A percentile compares a stretch with the other conserved stretches of the same genome.
These are phyloP conservation scores for Suhomyces xylopsoci DNA, from an alignment of 805 yeast species.

Conservation along the genomic window DNA sequence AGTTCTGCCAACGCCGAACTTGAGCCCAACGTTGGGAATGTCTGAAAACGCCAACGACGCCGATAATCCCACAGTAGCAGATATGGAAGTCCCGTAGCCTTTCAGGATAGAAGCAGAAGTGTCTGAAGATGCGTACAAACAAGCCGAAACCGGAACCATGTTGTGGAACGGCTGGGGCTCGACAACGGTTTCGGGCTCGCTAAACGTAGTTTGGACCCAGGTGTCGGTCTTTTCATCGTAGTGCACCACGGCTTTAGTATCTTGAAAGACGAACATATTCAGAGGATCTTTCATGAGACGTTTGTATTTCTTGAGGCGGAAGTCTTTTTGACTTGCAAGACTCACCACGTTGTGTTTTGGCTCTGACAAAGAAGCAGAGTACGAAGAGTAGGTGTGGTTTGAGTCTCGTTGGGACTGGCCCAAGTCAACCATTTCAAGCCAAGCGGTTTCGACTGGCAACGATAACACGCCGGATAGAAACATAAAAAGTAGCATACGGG, in stretches of 20 bases:
- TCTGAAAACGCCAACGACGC: background rate
- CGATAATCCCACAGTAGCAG: background rate
- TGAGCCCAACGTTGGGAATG: background rate
- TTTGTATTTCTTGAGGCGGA: background rate
- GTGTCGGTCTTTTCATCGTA: background rate
- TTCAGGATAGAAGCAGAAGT: constrained; percentile 1
- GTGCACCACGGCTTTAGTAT: constrained; percentile 1
- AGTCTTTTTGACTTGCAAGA: background rate
- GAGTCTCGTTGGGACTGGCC: background rate
- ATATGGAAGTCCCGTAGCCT: background rate
- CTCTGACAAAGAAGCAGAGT: background rate
- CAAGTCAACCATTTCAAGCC: background rate
- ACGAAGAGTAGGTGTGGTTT: background rate
- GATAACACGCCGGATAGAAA: background rate
- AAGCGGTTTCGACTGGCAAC: background rate
- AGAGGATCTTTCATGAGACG: background rate
- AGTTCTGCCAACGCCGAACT: background rate
- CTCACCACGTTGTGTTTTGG: background rate
- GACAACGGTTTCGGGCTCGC: background rate
- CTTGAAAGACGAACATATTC: background rate
- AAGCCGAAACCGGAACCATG: constrained; percentile 9
- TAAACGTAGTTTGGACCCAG: background rate
- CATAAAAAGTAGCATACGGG: background rate
- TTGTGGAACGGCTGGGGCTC: background rate
- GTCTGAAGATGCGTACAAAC: constrained; percentile 3